Evolutionary conservation across 768 basidiomycete genomes (phyloP).

Genomic region (Mycena filopes): DNA sequence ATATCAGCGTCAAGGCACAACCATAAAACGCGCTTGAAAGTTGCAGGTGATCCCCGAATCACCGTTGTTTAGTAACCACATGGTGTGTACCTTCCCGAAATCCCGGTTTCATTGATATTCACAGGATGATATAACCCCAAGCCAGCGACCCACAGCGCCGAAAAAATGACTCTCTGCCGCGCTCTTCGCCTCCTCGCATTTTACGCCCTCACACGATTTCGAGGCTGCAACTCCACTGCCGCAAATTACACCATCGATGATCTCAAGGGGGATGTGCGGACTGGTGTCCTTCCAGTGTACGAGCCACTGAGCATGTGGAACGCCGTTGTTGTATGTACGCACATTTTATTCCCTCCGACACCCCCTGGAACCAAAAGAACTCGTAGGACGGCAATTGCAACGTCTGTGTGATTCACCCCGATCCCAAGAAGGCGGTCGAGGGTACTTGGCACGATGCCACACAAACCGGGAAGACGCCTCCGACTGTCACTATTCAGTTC

Average conservation of each 20-base stretch:
- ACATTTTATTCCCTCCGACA: not conserved
- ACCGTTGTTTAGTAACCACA: too few relatives aligned
- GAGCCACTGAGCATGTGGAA: not conserved
- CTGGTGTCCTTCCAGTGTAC: not conserved
- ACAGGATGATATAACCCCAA: too few relatives aligned
- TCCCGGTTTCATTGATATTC: too few relatives aligned
- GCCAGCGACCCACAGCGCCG: too few relatives aligned
- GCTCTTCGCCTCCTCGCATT: not conserved
- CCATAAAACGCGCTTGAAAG: too few relatives aligned
- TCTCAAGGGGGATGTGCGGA: not conserved
- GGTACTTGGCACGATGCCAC: conserved; percentile 10
- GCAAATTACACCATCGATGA: conserved; percentile 11
- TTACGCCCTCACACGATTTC: not conserved
- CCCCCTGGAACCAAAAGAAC: not conserved
- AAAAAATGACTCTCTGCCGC: too few relatives aligned
- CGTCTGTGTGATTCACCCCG: not conserved
- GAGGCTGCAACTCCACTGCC: not conserved
- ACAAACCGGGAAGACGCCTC: not conserved
- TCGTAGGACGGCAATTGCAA: conserved; percentile 5
- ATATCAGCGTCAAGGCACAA: too few relatives aligned
- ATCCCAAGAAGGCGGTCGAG: not conserved
- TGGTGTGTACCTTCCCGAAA: too few relatives aligned
- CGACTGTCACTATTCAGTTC: conserved; percentile 3
- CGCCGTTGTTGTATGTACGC: not conserved
- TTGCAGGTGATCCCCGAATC: too few relatives aligned